A percentile compares a stretch with the other conserved stretches of the same genome.
Evolutionary conservation across 2,329 filamentous ascomycete species (phyloP).

Genomic region (Lachnellula occidentalis): DNA sequence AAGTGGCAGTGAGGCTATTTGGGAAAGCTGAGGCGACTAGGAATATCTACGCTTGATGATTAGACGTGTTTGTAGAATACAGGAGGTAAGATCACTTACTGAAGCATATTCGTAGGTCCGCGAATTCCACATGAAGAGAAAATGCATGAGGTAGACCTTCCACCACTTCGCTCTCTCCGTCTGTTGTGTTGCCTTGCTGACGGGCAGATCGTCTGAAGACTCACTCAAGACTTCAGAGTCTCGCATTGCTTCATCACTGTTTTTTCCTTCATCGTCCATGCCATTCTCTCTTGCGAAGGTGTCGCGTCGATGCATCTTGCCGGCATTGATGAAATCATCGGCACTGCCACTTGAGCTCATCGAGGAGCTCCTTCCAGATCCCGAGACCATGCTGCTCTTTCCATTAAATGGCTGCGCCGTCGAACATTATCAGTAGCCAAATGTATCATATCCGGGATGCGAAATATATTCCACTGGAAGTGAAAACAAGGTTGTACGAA

Average conservation of each 20-base stretch:
- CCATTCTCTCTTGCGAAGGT: not conserved
- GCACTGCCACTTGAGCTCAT: not conserved
- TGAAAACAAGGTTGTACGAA: too few relatives aligned
- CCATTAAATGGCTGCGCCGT: not conserved
- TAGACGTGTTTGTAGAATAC: not conserved
- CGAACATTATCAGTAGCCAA: not conserved
- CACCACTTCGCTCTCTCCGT: conserved; percentile 17
- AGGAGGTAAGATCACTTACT: conserved; percentile 25
- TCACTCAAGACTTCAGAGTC: too few relatives aligned
- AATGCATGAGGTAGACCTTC: conserved; percentile 45
- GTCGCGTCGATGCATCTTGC: not conserved
- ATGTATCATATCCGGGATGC: not conserved
- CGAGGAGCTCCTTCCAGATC: not conserved
- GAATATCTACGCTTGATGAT: conserved; percentile 24
- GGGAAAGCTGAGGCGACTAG: conserved; percentile 44
- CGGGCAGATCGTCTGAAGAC: not conserved
- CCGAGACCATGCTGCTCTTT: not conserved
- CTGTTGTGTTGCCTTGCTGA: not conserved
- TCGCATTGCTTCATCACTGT: not conserved
- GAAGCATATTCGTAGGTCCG: conserved; percentile 51
- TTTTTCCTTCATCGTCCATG: not conserved
- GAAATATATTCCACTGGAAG: too few relatives aligned
- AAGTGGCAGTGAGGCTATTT: conserved; percentile 34
- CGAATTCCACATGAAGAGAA: conserved; percentile 50
- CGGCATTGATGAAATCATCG: not conserved